These are phyloP conservation scores for Circinella umbellata DNA, from an alignment of 371 early-diverging fungal genomes.

Conservation along the genomic window DNA sequence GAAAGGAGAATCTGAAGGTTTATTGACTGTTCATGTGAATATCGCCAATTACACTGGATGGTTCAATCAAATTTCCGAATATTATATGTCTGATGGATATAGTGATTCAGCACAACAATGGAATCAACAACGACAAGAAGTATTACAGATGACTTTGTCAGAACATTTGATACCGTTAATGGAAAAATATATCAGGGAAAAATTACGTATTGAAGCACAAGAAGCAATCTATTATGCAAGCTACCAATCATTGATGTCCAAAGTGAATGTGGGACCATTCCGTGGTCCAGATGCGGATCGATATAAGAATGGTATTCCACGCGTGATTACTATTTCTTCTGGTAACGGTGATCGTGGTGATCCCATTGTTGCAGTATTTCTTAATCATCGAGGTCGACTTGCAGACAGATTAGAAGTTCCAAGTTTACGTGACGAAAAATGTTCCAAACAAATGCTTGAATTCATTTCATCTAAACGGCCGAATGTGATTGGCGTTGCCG, in stretches of 20 bases:
- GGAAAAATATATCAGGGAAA: constrained; percentile 78
- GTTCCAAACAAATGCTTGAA: constrained; percentile 58
- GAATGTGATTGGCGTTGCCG: constrained; percentile 85
- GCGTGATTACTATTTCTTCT: constrained; percentile 85
- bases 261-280: constrained; percentile 77
- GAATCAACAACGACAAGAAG: constrained; percentile 79
- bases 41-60: constrained; percentile 67
- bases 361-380: constrained; percentile 72
- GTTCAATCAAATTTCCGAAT: constrained; percentile 61
- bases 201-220: constrained; percentile 73
- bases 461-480: constrained; percentile 69
- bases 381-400: constrained; percentile 82
- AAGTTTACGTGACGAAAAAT: constrained; percentile 63
- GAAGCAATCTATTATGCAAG: constrained; percentile 72
- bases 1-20: constrained; percentile 78
- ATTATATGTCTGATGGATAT: constrained; percentile 63
- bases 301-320: constrained; percentile 62
- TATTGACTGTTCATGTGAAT: constrained; percentile 69
- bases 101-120: constrained; percentile 75
- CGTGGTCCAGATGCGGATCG: constrained; percentile 52
- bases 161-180: constrained; percentile 76
- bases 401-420: constrained; percentile 68
- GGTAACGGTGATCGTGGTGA: constrained; percentile 78
- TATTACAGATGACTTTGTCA: constrained; percentile 64
- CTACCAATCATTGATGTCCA: constrained; percentile 68